phyloP scores from a whole-genome alignment of 306 rosid genomes.

The Coriaria nepalensis region DNA sequence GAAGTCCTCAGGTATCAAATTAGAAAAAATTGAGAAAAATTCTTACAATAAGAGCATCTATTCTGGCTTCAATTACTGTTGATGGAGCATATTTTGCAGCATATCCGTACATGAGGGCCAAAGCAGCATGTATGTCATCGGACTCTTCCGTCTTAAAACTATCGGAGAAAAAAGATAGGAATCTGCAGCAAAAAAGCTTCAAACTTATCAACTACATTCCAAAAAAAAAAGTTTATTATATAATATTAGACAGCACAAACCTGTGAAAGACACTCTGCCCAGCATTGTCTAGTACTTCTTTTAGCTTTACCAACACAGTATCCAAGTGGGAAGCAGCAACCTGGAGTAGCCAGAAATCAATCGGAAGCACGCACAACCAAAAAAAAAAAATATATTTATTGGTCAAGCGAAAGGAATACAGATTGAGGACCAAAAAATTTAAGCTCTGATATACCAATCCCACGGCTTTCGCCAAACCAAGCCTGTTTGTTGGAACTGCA shows the following conservation, averaged over 20 bases:
- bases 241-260: constrained; percentile 38
- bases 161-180: constrained; percentile 77
- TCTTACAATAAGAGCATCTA: constrained; percentile 91
- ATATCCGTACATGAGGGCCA: constrained; percentile 96
- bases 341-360: constrained; percentile 29
- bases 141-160: constrained; percentile 69
- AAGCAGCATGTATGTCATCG: constrained; percentile 95
- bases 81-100: constrained; percentile 98
- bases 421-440: constrained; percentile 16
- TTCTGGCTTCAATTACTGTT: constrained; percentile 95
- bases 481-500: constrained; percentile 72
- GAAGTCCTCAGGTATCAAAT: too few relatives aligned
- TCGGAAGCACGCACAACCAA: too few relatives aligned
- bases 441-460: constrained; percentile 62
- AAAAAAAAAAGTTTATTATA: constrained; percentile 4
- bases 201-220: too few relatives aligned
- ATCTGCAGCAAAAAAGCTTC: constrained; percentile 47
- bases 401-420: too few relatives aligned
- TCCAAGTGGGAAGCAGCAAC: constrained; percentile 98
- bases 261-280: constrained; percentile 75
- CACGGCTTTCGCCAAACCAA: constrained; percentile 94
- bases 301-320: constrained; percentile 90
- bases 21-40: constrained; percentile 23
- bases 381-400: too few relatives aligned
- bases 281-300: constrained; percentile 76